phyloP scores from a whole-genome alignment of 495 filamentous ascomycete genomes.

The Xylaria grammica region DNA sequence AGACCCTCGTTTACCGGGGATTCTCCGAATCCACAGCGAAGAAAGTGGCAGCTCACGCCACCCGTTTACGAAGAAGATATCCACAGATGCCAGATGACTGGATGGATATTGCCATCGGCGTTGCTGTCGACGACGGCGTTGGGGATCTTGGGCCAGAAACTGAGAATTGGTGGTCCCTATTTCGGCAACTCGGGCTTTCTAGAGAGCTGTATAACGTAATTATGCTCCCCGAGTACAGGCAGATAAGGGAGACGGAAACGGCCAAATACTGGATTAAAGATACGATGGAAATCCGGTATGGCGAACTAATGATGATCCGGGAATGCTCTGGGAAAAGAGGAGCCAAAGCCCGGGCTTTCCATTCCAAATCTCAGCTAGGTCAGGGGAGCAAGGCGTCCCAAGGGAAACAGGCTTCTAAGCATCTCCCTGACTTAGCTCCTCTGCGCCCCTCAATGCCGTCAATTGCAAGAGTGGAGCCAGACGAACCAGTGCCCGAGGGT shows the following conservation, averaged over 20 bases:
- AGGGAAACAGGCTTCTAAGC: no score
- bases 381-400: no score
- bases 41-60: background rate
- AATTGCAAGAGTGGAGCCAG: no score
- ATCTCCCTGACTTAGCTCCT: no score
- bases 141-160: background rate
- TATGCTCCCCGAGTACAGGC: background rate
- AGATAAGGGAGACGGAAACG: background rate
- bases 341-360: background rate
- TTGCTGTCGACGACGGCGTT: background rate
- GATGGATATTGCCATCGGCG: background rate
- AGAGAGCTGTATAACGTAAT: background rate
- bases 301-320: background rate
- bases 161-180: background rate
- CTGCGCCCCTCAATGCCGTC: no score
- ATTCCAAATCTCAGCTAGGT: no score
- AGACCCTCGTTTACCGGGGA: background rate
- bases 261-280: background rate
- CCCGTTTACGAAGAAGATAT: background rate
- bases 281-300: background rate
- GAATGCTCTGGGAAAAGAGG: background rate
- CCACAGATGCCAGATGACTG: background rate
- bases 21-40: background rate
- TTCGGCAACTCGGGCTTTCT: background rate
- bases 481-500: no score